Evolutionary conservation across 1,284 basidiomycete species (phyloP), one percentile per base, ranked within the genome.

Genomic region (Fomitopsis schrenkii): DNA sequence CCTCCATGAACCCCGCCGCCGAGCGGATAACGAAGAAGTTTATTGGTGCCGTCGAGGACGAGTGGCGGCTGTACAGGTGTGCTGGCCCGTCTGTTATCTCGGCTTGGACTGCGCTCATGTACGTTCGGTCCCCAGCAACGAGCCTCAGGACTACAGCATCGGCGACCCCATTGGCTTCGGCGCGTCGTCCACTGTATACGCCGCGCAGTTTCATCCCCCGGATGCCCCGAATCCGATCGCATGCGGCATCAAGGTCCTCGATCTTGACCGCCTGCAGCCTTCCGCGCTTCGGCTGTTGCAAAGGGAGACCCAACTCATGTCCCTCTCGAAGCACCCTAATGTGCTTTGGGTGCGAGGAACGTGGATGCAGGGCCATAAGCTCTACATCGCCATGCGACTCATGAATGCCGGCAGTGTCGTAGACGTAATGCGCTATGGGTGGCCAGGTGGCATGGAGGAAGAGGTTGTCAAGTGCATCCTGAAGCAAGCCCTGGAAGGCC

Each of bases 321-420:
- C 92, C 2, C 81, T 96, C 2, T 92, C 88, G n/a, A 96, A 96
- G 71, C 94, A 96, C 66, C 93, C 94, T 30, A 95, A 96, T 67
- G 92, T 96, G 6, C 81, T 96, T 19, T 87, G 93, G 61, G 94
- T 96, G 2, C 87, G 94, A 66, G 94, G 94, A 12, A 90, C 88
- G 45, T 96, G 94, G 94, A 85, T 93, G 69, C 80, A 87, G 7
- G 93, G 90, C 42, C 86, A 90, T 72, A 92, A 91, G 70, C 81
- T 96, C 5, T 85, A 87, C 72, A 96, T 96, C 63, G 93, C 94
- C 3, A 81, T 94, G 59, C 89, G 94, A 44, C 84, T 96, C 62
- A 96, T 96, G 94, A 92, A 87, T 68, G 89, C 87, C 63, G 93
- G 93, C 35, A 93, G 90, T 67, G 91, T 91, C 15, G 88, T 91